These are phyloP conservation scores for Tardiomyces blankii DNA, from an alignment of 1,139 yeast species.

Conservation along the genomic window DNA sequence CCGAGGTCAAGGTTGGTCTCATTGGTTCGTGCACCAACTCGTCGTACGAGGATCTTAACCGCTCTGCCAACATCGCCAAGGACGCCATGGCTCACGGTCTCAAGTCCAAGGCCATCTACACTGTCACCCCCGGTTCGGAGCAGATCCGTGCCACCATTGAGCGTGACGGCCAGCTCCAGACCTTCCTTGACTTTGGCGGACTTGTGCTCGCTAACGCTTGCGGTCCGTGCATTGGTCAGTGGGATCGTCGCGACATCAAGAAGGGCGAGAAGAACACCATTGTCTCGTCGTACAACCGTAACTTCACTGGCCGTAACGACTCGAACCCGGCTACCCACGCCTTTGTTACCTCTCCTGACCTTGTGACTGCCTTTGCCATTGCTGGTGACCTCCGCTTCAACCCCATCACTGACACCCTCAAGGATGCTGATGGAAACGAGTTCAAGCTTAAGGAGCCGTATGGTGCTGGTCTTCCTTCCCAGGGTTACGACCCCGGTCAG, in stretches of 20 bases:
- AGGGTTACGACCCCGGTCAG: slow-evolving; percentile 90
- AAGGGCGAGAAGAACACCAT: slow-evolving; percentile 98
- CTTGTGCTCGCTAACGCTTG: slow-evolving; percentile 95
- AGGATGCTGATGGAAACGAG: slow-evolving; percentile 91
- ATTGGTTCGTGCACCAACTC: slow-evolving; percentile 99
- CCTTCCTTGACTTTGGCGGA: slow-evolving; percentile 91
- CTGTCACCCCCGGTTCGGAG: slow-evolving; percentile 98
- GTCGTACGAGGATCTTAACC: slow-evolving; percentile 96
- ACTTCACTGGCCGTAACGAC: slow-evolving; percentile 97
- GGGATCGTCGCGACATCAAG: slow-evolving; percentile 97
- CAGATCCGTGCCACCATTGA: slow-evolving; percentile 98
- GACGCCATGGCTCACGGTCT: slow-evolving; percentile 90
- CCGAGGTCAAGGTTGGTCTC: slow-evolving; percentile 88
- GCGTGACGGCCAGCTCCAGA: slow-evolving; percentile 89
- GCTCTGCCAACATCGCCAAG: slow-evolving; percentile 88
- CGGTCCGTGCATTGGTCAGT: slow-evolving; percentile 99
- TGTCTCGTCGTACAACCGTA: slow-evolving; percentile 98
- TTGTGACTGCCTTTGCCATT: slow-evolving; percentile 92
- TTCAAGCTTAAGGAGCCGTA: slow-evolving; percentile 83
- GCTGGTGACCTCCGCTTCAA: slow-evolving; percentile 98
- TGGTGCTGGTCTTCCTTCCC: slow-evolving; percentile 88
- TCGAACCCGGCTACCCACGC: slow-evolving; percentile 99
- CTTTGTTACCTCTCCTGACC: slow-evolving; percentile 96
- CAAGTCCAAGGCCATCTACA: slow-evolving; percentile 79
- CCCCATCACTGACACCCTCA: slow-evolving; percentile 92